A percentile compares a stretch with the other conserved stretches of the same genome.
Evolutionary conservation across 257 asterid genomes (phyloP).

Genomic region (Phtheirospermum japonicum): DNA sequence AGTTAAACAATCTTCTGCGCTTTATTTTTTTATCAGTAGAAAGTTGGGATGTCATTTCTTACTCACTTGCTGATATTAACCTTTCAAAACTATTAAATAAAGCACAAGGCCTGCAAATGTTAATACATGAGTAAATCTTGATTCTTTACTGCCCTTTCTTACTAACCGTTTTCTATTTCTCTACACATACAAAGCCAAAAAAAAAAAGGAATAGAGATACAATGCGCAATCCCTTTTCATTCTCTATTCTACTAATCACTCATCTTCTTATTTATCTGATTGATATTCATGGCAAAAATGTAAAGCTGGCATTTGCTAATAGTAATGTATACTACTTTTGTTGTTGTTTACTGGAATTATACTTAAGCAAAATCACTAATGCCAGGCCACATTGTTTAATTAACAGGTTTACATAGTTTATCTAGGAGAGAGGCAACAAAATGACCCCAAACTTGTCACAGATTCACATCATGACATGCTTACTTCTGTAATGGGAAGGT

Average conservation of each 20-base stretch:
- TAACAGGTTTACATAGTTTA: conserved; percentile 48
- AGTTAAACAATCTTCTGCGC: too few species aligned
- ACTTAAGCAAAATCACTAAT: not conserved
- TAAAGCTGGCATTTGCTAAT: conserved; percentile 20
- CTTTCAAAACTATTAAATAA: too few species aligned
- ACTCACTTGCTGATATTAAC: too few species aligned
- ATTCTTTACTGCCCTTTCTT: too few species aligned
- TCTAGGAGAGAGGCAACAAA: conserved; percentile 43
- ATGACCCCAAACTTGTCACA: conserved; percentile 40
- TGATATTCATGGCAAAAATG: conserved; percentile 9
- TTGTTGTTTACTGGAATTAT: too few species aligned
- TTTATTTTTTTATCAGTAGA: too few species aligned
- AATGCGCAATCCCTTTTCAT: conserved; percentile 20
- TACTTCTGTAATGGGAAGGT: conserved; percentile 45
- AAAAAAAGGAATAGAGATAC: not conserved
- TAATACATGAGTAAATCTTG: too few species aligned
- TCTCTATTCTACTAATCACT: conserved; percentile 15
- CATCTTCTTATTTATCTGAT: conserved; percentile 18
- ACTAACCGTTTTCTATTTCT: too few species aligned
- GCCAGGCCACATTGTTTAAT: not conserved
- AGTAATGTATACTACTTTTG: conserved; percentile 19
- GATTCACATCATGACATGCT: conserved; percentile 48
- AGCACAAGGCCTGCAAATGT: too few species aligned
- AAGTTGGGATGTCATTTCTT: too few species aligned
- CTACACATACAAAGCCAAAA: not conserved